phyloP scores from a whole-genome alignment of 2,329 filamentous ascomycete genomes.

The Mycogone perniciosa region DNA sequence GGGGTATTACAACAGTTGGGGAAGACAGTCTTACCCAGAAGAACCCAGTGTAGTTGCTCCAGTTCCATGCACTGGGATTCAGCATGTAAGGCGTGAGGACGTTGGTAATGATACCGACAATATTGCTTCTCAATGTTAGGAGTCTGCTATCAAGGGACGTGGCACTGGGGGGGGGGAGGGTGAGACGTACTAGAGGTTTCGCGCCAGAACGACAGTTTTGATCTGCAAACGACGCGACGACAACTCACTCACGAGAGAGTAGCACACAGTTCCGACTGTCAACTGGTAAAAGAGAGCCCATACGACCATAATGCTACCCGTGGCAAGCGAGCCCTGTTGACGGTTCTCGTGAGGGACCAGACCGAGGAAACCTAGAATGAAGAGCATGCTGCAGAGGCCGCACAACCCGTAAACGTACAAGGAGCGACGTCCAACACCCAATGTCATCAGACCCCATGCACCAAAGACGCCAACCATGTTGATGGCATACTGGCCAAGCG shows the following conservation, averaged over 20 bases:
- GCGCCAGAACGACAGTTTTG: constrained; percentile 84
- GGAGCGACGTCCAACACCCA: constrained; percentile 66
- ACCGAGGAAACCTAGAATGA: constrained; percentile 79
- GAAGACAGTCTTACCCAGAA: constrained; percentile 55
- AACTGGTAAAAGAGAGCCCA: constrained; percentile 83
- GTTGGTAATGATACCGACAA: constrained; percentile 74
- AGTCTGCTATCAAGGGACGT: neutral
- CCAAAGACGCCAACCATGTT: constrained; percentile 78
- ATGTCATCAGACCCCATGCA: constrained; percentile 72
- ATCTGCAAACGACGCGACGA: constrained; percentile 78
- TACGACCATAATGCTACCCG: constrained; percentile 76
- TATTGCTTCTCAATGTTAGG: constrained; percentile 45
- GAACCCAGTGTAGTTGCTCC: constrained; percentile 81
- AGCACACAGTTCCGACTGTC: constrained; percentile 82
- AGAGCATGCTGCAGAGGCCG: constrained; percentile 67
- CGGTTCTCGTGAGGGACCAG: constrained; percentile 58
- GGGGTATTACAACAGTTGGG: no score
- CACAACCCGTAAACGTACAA: constrained; percentile 73
- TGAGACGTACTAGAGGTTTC: constrained; percentile 60
- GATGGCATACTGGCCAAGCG: constrained; percentile 60
- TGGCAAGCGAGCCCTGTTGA: constrained; percentile 61
- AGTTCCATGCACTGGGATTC: constrained; percentile 80
- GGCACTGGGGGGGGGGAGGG: neutral
- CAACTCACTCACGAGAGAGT: constrained; percentile 79
- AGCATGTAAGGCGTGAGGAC: constrained; percentile 90